Evolutionary conservation across 345 rosid genomes (phyloP).

Genomic region (Linum usitatissimum): DNA sequence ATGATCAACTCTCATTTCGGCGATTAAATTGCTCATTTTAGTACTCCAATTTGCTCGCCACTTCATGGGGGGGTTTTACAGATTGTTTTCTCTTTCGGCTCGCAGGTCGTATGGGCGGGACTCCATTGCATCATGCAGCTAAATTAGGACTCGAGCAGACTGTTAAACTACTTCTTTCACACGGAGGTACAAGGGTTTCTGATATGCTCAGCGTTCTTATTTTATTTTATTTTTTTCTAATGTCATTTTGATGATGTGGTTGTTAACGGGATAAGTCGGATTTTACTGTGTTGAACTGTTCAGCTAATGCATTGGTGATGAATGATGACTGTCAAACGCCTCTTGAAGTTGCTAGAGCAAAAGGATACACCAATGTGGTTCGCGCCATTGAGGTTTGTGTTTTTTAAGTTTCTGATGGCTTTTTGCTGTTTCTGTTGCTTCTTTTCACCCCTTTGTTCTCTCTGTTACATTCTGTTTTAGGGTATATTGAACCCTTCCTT

Average conservation of each 20-base stretch:
- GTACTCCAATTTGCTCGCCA: not conserved
- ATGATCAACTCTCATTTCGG: not conserved
- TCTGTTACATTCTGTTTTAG: not conserved
- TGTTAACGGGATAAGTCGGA: not conserved
- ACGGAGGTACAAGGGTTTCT: conserved; percentile 44
- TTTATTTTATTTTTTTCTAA: not conserved
- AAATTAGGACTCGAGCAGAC: conserved; percentile 75
- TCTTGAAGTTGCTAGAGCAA: conserved; percentile 78
- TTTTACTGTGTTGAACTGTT: conserved; percentile 7
- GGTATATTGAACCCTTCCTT: not conserved
- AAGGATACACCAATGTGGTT: conserved; percentile 60
- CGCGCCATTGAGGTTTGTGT: conserved; percentile 76
- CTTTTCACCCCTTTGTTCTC: conserved; percentile 1
- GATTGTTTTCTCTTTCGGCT: conserved; percentile 4
- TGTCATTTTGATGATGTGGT: not conserved
- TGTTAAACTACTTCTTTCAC: conserved; percentile 67
- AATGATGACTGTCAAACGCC: conserved; percentile 93
- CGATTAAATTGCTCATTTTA: not conserved
- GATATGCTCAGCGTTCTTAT: not conserved
- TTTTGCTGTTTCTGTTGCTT: not conserved
- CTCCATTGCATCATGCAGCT: conserved; percentile 96
- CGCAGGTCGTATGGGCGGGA: conserved; percentile 74
- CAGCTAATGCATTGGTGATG: conserved; percentile 72
- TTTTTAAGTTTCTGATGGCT: not conserved
- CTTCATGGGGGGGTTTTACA: not conserved